Conservation (phyloP, 495 filamentous ascomycete genomes). For the Lasiosphaeria miniovina region DNA sequence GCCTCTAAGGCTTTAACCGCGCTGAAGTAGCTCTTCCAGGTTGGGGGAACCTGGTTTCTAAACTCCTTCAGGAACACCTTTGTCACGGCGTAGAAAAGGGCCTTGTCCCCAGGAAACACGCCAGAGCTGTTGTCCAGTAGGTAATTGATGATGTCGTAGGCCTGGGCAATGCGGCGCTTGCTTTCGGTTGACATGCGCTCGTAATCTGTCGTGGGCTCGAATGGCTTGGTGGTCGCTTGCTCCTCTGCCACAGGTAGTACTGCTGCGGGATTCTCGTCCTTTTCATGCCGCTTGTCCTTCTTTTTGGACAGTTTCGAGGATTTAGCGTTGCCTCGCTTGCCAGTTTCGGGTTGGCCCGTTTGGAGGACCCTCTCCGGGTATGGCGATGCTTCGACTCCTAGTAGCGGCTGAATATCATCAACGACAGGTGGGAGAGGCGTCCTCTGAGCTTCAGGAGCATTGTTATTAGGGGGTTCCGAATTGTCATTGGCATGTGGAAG, state of each 20-base stretch:
- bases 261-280: not conserved
- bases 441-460: too few relatives aligned
- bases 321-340: not conserved
- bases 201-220: slow-evolving; percentile 23
- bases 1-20: slow-evolving; percentile 42
- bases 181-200: slow-evolving; percentile 23
- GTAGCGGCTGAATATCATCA: too few relatives aligned
- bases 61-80: slow-evolving; percentile 52
- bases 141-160: slow-evolving; percentile 62
- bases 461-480: too few relatives aligned
- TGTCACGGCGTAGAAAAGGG: slow-evolving; percentile 71
- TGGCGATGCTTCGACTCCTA: too few relatives aligned
- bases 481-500: too few relatives aligned
- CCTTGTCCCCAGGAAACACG: slow-evolving; percentile 69
- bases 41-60: slow-evolving; percentile 35
- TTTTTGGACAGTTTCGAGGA: not conserved
- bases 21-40: slow-evolving; percentile 39
- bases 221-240: slow-evolving; percentile 13
- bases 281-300: not conserved
- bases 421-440: too few relatives aligned
- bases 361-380: not conserved
- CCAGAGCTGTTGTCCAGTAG: slow-evolving; percentile 67
- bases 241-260: not conserved
- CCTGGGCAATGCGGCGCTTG: slow-evolving; percentile 29
- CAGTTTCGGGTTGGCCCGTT: not conserved